Base-by-base conservation (phyloP, 1,139 yeast genomes). In the Pichia sp. region DNA sequence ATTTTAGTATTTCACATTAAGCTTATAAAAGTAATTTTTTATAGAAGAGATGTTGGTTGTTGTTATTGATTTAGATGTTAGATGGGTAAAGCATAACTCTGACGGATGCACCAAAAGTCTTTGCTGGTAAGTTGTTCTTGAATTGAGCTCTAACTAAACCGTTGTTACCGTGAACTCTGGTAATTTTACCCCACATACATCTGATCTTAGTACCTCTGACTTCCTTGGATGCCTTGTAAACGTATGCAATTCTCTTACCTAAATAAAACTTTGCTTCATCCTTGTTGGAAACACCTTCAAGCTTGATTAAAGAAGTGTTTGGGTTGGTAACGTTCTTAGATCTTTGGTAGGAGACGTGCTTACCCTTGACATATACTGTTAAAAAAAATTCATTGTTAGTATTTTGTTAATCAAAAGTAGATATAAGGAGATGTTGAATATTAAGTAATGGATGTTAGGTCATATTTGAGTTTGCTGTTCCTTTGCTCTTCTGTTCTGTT, bases 21-120 rank as follows among this genome's bases (percentile, higher is more conserved):
- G 45, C 44, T 43, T 41, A 46, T 47, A 45, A 45, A 31, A 39
- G 39, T 40, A 35, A 39, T 41, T 36, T 37, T 43, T 47, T 45
- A 47, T 43, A 45, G 43, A 47, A 46, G 49, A 48, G 46, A 44
- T 39, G 25, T 28, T 34, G 24, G n/a, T n/a, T n/a, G n/a, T n/a
- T n/a, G n/a, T n/a, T n/a, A n/a, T n/a, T n/a, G n/a, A 26, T 58
- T 85, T 89, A 91, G 83, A 91, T 91, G 94, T 84, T 89, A 63
- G 97, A 91, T 76, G 98, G 98, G 86, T 91, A 91, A 75, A 91
- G 89, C 95, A 91, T 88, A 79, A 91, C 82, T 81, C 98, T 86
- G 71, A 91, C 97, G 59, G 96, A 84, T 69, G 98, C 96, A 77
- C 98, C 98, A 70, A 91, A 88, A 62, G 97, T 86, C 85, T 89